These are phyloP conservation scores for Penicillium coffeae DNA, from an alignment of 495 filamentous ascomycete genomes.

Conservation along the genomic window DNA sequence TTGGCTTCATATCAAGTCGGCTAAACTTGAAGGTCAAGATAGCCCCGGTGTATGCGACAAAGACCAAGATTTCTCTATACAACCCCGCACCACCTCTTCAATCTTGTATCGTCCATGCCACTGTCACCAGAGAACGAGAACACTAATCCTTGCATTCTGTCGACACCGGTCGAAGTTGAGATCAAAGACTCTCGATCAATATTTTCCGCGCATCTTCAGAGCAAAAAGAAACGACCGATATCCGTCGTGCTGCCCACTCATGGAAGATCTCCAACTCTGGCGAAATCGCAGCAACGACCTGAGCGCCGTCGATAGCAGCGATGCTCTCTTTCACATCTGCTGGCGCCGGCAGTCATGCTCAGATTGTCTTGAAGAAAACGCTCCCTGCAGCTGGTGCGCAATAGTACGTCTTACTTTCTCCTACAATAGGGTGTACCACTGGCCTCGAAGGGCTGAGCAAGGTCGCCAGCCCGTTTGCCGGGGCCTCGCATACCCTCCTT, in stretches of 20 bases:
- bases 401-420: constrained; percentile 35
- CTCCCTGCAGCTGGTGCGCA: constrained; percentile 53
- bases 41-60: background rate
- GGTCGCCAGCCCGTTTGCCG: no score
- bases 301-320: constrained; percentile 9
- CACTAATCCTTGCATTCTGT: no score
- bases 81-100: constrained; percentile 1
- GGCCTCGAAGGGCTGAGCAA: no score
- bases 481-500: background rate
- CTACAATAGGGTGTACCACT: no score
- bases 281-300: constrained; percentile 5
- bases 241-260: no score
- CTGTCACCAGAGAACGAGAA: background rate
- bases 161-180: no score
- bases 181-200: no score
- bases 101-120: background rate
- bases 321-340: constrained; percentile 38
- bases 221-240: no score
- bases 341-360: constrained; percentile 46
- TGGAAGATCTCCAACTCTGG: background rate
- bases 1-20: background rate
- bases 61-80: background rate
- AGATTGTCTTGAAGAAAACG: constrained; percentile 34
- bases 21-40: background rate
- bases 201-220: no score